Evolutionary conservation across 2,329 filamentous ascomycete species (phyloP).

Genomic region (Zalaria sp.): DNA sequence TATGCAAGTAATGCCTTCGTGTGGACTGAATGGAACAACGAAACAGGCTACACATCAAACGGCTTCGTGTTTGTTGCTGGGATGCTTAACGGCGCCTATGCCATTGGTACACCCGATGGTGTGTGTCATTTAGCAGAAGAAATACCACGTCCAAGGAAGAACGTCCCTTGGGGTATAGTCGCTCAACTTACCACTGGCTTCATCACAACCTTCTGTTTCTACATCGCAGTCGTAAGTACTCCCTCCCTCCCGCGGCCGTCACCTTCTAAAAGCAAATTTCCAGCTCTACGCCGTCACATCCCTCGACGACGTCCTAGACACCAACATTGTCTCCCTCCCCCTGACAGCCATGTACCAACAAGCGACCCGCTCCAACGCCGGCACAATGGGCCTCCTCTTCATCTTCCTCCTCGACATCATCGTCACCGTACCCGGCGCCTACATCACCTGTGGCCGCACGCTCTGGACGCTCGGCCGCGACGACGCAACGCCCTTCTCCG

Average conservation of each 20-base stretch:
- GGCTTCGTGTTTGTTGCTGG: slow-evolving; percentile 48
- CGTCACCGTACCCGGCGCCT: slow-evolving; percentile 38
- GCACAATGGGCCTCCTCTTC: slow-evolving; percentile 28
- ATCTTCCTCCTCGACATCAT: slow-evolving; percentile 35
- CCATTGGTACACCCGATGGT: slow-evolving; percentile 49
- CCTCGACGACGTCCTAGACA: slow-evolving; percentile 37
- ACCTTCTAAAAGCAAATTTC: neutral
- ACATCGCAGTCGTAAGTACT: slow-evolving; percentile 10
- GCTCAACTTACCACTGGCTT: slow-evolving; percentile 38
- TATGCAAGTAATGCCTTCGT: slow-evolving; percentile 24
- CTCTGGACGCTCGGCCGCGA: slow-evolving; percentile 49
- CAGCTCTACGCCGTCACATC: slow-evolving; percentile 44
- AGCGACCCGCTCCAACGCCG: slow-evolving; percentile 24
- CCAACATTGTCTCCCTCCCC: slow-evolving; percentile 28
- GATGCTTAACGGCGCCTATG: slow-evolving; percentile 52
- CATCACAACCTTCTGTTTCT: slow-evolving; percentile 33
- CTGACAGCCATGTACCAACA: slow-evolving; percentile 51
- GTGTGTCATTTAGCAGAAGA: slow-evolving; percentile 51
- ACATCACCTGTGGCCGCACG: slow-evolving; percentile 46
- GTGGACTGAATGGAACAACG: slow-evolving; percentile 26
- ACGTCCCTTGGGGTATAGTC: slow-evolving; percentile 39
- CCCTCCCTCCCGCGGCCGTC: neutral
- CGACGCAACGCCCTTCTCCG: slow-evolving; percentile 38
- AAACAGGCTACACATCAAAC: slow-evolving; percentile 27
- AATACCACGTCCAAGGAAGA: slow-evolving; percentile 36